Conservation (phyloP, 208 protist species). For the Crithidia mellificae region DNA sequence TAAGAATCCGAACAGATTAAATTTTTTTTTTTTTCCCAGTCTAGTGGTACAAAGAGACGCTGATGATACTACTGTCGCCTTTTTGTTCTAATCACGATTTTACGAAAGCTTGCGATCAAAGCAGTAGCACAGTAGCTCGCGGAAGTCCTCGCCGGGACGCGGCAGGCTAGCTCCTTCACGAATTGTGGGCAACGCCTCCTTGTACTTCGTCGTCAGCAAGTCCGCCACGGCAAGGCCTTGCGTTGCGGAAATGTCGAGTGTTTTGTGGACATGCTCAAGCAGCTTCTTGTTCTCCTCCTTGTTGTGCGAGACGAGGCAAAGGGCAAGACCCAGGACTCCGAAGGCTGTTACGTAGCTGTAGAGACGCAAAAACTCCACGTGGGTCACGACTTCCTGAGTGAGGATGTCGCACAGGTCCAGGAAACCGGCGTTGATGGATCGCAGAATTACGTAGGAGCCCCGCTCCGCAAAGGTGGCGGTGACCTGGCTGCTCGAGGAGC, state of each 20-base stretch:
- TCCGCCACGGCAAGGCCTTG: conserved; percentile 64
- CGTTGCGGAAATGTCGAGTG: conserved; percentile 66
- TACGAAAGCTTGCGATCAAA: conserved; percentile 48
- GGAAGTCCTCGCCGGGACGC: conserved; percentile 45
- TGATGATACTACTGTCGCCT: too few species aligned
- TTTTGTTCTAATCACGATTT: too few species aligned
- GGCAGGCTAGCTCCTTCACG: conserved; percentile 28
- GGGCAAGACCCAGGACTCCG: conserved; percentile 59
- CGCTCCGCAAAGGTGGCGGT: conserved; percentile 71
- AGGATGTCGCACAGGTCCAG: conserved; percentile 76
- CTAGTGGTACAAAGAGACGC: too few species aligned
- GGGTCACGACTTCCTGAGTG: conserved; percentile 65
- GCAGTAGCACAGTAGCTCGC: conserved; percentile 50
- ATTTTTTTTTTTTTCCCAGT: too few species aligned
- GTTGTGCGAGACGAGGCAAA: conserved; percentile 55
- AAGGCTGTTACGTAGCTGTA: conserved; percentile 66
- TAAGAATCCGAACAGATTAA: too few species aligned
- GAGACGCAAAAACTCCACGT: conserved; percentile 84
- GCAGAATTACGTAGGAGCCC: conserved; percentile 59
- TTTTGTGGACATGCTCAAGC: conserved; percentile 57
- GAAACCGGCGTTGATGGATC: conserved; percentile 67
- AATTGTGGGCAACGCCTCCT: conserved; percentile 37
- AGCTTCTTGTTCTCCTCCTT: conserved; percentile 53
- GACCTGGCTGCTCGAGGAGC: conserved; percentile 47
- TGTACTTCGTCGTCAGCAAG: conserved; percentile 71